Percentiles rank a stretch among this genome's conserved stretches.
Conservation (phyloP, 495 filamentous ascomycete species). For the Penicillium coprophilum region DNA sequence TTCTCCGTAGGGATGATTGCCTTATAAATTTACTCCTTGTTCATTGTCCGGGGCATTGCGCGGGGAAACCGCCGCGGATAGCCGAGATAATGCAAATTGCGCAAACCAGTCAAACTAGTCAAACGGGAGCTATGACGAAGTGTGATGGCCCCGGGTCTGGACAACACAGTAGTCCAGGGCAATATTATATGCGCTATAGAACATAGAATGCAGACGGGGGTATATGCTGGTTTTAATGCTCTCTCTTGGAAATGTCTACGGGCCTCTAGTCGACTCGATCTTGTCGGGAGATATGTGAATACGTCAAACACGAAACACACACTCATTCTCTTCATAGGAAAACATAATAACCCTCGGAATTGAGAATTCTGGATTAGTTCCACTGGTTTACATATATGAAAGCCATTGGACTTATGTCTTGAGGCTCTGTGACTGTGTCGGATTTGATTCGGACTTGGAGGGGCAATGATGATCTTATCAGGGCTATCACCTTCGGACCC, state of each 20-base stretch:
- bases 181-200: background rate
- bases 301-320: background rate
- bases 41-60: conserved; percentile 18
- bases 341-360: background rate
- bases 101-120: conserved; percentile 13
- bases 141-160: background rate
- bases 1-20: conserved; percentile 2
- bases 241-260: too few relatives aligned
- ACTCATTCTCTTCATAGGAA: background rate
- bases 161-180: background rate
- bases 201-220: too few relatives aligned
- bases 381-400: background rate
- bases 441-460: conserved; percentile 6
- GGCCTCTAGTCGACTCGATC: too few relatives aligned
- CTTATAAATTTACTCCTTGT: conserved; percentile 16
- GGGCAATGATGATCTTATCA: conserved; percentile 20
- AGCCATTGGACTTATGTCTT: background rate
- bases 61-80: conserved; percentile 29
- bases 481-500: conserved; percentile 28
- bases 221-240: background rate
- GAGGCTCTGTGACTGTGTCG: background rate
- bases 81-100: conserved; percentile 20
- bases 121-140: conserved; percentile 10
- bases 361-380: background rate
- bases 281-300: background rate